Base-by-base conservation (phyloP, 1,284 basidiomycete species). In the Irpex sp. region DNA sequence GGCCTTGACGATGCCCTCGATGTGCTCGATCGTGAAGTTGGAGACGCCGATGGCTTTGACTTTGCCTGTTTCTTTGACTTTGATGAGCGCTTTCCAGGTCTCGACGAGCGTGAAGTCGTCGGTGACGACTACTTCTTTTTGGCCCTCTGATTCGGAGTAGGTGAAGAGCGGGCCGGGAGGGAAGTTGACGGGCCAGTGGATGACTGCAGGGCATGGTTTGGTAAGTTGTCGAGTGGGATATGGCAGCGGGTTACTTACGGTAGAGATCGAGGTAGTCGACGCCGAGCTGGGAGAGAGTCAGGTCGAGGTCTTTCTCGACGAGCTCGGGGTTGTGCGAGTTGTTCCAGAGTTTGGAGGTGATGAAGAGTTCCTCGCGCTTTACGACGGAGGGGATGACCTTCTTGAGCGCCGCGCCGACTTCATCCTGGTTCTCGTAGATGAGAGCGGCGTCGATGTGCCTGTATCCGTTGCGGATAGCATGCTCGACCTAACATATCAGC, bases 131-230 rank as follows among this genome's bases (percentile, higher is more conserved):
- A 84, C 78, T 37, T 78, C 79, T 35, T 75, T 70, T 54, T 79
- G 78, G 13, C 77, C 74, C 7, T 46, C 7, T 4, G 39, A n/a
- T 2, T 81, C 70, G 67, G 85, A 70, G 2, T 90, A 91, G 68
- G 81, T 75, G 53, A 90, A 77, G 26, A 82, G 86, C 58, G 83
- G 79, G 15, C 87, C 90, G 1, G 86, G 81, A 19, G 74, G 75
- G 75, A 95, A 92, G 0, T 91, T 83, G 43, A 93, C 86, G 0
- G 94, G 94, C 94, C 94, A 97, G 79, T 96, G 94, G 64, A 96
- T 80, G 56, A 94, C 89, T 90, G 69, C 11, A 4, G 39, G 4
- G n/a, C 11, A 5, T 4, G 39, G 1, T 15, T n/a, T 6, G 11
- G 39, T 46, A 9, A 46, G 39, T 15, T 11, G n/a, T 39, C 37